Conservation (phyloP, 2,329 filamentous ascomycete genomes). For the Rhynchosporium secalis region DNA sequence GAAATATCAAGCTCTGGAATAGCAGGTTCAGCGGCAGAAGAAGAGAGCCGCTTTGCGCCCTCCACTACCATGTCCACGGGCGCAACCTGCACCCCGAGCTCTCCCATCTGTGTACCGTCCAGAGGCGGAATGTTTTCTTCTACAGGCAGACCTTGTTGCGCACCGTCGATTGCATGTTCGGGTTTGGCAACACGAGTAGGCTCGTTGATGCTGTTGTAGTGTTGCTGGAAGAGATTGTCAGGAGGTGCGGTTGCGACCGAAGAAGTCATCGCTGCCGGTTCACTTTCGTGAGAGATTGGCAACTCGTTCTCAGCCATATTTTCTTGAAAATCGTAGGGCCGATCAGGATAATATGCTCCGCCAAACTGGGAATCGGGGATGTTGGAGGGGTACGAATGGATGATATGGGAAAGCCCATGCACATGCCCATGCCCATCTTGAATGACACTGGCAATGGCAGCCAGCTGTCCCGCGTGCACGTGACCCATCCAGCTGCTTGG, state of each 20-base stretch:
- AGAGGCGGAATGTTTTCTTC: not conserved
- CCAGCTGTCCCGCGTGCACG: not conserved
- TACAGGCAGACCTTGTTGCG: constrained; percentile 7
- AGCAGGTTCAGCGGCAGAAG: not conserved
- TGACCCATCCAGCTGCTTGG: not conserved
- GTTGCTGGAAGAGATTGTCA: not conserved
- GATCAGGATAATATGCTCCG: not conserved
- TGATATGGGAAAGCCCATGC: not conserved
- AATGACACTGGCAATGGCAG: no score
- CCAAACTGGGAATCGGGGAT: not conserved
- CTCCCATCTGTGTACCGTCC: not conserved
- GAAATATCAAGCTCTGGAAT: not conserved
- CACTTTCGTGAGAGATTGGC: constrained; percentile 27
- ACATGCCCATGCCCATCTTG: no score
- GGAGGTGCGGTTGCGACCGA: constrained; percentile 33
- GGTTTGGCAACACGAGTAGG: constrained; percentile 23
- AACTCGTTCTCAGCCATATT: constrained; percentile 39
- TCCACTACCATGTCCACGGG: not conserved
- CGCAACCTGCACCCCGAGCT: not conserved
- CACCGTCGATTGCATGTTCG: constrained; percentile 12
- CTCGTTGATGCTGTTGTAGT: constrained; percentile 9
- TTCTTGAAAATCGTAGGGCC: not conserved
- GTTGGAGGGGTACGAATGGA: not conserved
- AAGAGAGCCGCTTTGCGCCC: not conserved
- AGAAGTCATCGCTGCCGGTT: constrained; percentile 42